Evolutionary conservation across 805 yeast genomes (phyloP), one percentile per base, ranked within the genome.

Genomic region (Yarrowia sp.): DNA sequence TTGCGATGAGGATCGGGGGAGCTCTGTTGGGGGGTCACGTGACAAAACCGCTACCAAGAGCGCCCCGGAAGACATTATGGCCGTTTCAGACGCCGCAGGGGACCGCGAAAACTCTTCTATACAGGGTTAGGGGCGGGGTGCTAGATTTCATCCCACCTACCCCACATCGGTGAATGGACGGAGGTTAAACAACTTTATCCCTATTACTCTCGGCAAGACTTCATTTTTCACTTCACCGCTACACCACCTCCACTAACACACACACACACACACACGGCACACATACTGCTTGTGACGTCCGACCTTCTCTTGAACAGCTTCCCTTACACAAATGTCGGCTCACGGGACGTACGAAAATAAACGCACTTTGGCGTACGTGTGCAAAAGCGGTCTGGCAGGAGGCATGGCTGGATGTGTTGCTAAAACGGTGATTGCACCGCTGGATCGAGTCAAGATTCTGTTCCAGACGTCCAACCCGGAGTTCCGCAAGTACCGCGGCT

Each of bases 341-440:
- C 50, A 17, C 50, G 66, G 66, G 30, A 20, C 46, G 56, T 61
- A 61, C 38, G 66, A 61, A 39, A 85, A 90, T 74, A 91, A 89
- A 72, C 89, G 85, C 65, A 87, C 92, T 5, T 71, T 88, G 36
- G 94, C 90, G 69, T 95, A 94, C 77, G 87, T 95, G 17, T 69
- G 91, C 43, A 83, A 92, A 70, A 88, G 96, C 20, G 99, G 97
- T 0, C 71, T 92, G 0, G 96, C 99, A 0, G 99, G 99, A 19
- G 99, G 99, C 2, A 73, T 91, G 3, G 97, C 98, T 0, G 99
- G 99, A 0, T 87, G 92, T 66, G 91, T 95, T n/a, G 98, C 97
- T 2, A 95, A 95, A 75, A 92, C 98, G 0, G 81, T 93, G 67
- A 91, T 95, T 52, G 99, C 99, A 0, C 99, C 99, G 0, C 78